Evolutionary conservation across 768 basidiomycete species (phyloP), one percentile per base, ranked within the genome.

Genomic region (Tulasnella sp.): DNA sequence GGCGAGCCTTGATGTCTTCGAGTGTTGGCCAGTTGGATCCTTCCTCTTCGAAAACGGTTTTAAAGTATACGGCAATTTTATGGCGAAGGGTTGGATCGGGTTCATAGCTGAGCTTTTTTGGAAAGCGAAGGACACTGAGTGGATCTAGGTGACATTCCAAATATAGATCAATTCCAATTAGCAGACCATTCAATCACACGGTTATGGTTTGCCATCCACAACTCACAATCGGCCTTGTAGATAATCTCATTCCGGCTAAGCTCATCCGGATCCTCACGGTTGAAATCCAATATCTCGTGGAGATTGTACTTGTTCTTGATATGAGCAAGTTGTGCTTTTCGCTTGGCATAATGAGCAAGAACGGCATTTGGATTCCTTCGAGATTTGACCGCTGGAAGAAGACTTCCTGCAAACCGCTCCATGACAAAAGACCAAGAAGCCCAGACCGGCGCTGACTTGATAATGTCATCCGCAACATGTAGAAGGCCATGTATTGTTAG

Each of bases 401-500:
- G 82, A 9, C 69, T 77, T 0, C 87, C 84, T 50, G 28, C n/a
- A 20, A 54, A 78, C n/a, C 80, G 76, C 78, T 88, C 87, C 83
- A 87, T 85, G 34, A 81, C 83, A 77, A 87, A 88, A 1, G 86
- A 84, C 87, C 87, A 87, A 14, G 82, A 84, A 0, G 84, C 74
- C 84, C 87, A 87, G 1, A 84, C 82, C 9, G 86, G 88, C 0
- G 88, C 87, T 31, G 80, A 84, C 3, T 76, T 81, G 64, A 84
- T 74, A 50, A 88, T 87, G 41, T 83, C 82, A 75, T 86, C 83
- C 20, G 83, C 82, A 75, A 87, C 72, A 75, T 88, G 87, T 1
- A 87, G 83, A 0, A 88, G 80, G 5, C 81, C 85, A 83, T 88
- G 87, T 1, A 88, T 83, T 1, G 84, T 84, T 6, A 86, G 76